Conservation (phyloP, 805 yeast species). For the Saturnispora sekii region DNA sequence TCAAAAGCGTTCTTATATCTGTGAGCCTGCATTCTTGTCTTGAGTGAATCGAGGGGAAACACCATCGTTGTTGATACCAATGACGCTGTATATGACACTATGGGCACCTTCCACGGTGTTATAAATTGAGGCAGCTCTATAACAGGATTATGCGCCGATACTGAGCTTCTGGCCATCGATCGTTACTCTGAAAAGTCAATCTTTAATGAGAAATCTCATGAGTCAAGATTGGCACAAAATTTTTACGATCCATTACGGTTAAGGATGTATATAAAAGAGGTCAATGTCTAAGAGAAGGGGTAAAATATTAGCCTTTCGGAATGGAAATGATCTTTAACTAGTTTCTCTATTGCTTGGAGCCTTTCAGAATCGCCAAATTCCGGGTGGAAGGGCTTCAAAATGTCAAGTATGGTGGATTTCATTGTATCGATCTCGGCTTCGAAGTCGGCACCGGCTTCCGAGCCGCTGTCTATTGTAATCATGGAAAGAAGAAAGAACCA, state of each 20-base stretch:
- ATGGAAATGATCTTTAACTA: constrained; percentile 2
- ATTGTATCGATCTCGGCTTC: neutral
- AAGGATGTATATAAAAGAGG: neutral
- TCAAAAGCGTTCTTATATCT: constrained; percentile 45
- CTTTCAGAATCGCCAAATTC: neutral
- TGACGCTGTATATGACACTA: constrained; percentile 57
- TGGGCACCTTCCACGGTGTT: constrained; percentile 45
- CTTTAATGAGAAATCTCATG: neutral
- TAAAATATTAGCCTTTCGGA: neutral
- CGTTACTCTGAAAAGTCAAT: neutral
- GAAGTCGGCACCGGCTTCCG: too few species aligned
- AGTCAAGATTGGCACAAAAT: neutral
- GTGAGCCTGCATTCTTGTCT: constrained; percentile 80
- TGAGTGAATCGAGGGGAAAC: constrained; percentile 78
- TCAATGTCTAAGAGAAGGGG: neutral
- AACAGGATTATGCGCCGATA: constrained; percentile 41
- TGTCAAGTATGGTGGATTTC: neutral
- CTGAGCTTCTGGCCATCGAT: constrained; percentile 2
- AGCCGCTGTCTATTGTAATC: neutral
- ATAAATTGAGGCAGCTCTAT: constrained; percentile 38
- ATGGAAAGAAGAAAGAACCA: neutral
- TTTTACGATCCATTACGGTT: neutral
- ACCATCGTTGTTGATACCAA: constrained; percentile 60
- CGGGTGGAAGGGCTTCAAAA: neutral
- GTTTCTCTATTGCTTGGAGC: neutral